These are phyloP conservation scores for Silybum marianum DNA, from an alignment of 129 eudicot species.

Conservation along the genomic window DNA sequence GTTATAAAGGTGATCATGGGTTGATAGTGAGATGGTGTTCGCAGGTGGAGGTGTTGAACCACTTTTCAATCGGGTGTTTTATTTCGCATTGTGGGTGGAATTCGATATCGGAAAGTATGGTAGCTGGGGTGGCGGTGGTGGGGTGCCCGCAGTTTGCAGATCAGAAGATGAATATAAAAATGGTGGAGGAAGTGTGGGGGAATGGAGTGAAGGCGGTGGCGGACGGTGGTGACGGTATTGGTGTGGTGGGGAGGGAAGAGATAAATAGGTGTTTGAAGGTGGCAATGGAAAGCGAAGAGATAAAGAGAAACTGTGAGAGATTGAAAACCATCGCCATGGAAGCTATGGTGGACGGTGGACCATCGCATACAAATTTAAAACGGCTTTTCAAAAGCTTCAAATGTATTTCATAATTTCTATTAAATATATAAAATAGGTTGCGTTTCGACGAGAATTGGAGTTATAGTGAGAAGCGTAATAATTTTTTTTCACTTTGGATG, in stretches of 20 bases:
- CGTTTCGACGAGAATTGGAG: no score
- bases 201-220: constrained; percentile 46
- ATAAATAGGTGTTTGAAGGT: constrained; percentile 49
- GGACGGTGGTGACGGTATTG: constrained; percentile 37
- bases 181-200: constrained; percentile 63
- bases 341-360: constrained; percentile 51
- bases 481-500: no score
- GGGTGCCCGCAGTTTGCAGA: constrained; percentile 55
- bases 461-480: no score
- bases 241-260: constrained; percentile 47
- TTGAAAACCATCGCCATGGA: constrained; percentile 54
- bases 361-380: constrained; percentile 32
- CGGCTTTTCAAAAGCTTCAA: neutral
- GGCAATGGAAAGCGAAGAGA: constrained; percentile 48
- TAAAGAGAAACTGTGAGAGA: constrained; percentile 31
- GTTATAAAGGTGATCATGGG: constrained; percentile 26
- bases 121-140: constrained; percentile 55
- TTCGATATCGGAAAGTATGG: constrained; percentile 59
- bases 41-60: constrained; percentile 59
- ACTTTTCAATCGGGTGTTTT: constrained; percentile 65
- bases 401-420: no score
- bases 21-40: constrained; percentile 68
- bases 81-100: constrained; percentile 84
- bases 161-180: constrained; percentile 55
- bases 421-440: no score